Evolutionary conservation across 148 eudicot genomes (phyloP).

Genomic region (Vaccinium macrocarpon): DNA sequence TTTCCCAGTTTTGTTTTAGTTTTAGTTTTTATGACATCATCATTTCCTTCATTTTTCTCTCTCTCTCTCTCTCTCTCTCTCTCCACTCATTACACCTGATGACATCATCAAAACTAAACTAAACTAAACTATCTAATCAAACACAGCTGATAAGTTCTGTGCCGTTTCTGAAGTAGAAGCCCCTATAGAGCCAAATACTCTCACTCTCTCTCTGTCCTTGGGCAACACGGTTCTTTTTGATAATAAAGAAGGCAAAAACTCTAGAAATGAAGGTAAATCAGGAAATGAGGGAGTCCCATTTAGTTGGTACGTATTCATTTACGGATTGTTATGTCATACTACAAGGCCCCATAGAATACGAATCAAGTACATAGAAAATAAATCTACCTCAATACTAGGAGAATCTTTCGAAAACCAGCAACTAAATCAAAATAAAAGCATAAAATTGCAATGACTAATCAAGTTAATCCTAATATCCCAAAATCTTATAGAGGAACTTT

Average conservation of each 20-base stretch:
- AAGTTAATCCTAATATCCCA: background rate
- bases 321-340: background rate
- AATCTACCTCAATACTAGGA: background rate
- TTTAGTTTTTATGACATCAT: too few species aligned
- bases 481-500: too few species aligned
- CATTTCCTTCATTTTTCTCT: too few species aligned
- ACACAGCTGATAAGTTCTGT: background rate
- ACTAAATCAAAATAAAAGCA: background rate
- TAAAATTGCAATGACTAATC: background rate
- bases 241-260: background rate
- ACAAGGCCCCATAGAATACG: background rate
- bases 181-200: background rate
- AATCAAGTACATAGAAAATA: background rate
- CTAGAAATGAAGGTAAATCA: background rate
- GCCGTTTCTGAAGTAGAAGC: background rate
- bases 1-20: too few species aligned
- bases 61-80: too few species aligned
- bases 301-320: background rate
- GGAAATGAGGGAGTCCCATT: constrained; percentile 4
- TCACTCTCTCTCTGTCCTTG: too few species aligned
- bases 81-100: too few species aligned
- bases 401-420: background rate
- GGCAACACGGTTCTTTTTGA: too few species aligned
- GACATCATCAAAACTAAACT: too few species aligned
- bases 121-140: too few species aligned